Base-by-base conservation (phyloP, 352 stramenopile genomes). In the Globisporangium carolinianum region DNA sequence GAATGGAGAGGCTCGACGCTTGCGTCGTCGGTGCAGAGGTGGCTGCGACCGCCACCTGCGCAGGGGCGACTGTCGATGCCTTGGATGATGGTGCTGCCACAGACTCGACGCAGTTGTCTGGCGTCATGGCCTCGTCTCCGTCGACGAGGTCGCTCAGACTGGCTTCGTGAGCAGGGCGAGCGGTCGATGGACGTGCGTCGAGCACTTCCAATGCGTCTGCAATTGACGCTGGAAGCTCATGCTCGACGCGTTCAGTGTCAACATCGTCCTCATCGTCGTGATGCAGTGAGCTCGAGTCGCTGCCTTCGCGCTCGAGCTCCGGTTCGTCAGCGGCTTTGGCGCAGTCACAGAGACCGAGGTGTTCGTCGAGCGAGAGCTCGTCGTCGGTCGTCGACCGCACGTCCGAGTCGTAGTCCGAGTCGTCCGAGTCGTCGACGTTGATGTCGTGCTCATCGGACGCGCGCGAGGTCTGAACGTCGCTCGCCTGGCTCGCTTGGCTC, bases 401-500 rank as follows among this genome's bases (percentile, higher is more conserved):
- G 15, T 49, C 45, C 45, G 49, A 54, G 49, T 38, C 38, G 35
- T 42, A 54, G 32, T 7, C 36, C 37, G 32, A 38, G 12, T 42
- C 24, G 32, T 5, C 49, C 37, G 32, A 38, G 10, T 35, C 51
- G 17, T 56, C 37, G n/a, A 11, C 49, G 35, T 39, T 35, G 12
- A 37, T 47, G 7, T 37, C 32, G 14, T 39, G 38, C n/a, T 56
- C 43, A 12, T 35, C 24, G 32, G 43, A 58, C 18, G 10, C 53
- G 6, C 15, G 45, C 7, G 45, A 24, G 5, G 38, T 51, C 32
- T 37, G 24, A 3, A 32, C 24, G 24, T 32, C 24, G 24, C 24
- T 45, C 15, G 53, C 37, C 5, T 61, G 47, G 38, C 45, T 49
- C n/a, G 45, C n/a, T 35, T 49, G 45, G 45, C 17, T 49, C 45